These are phyloP conservation scores for Mycena vitilis DNA, from an alignment of 768 basidiomycete species.

Conservation along the genomic window DNA sequence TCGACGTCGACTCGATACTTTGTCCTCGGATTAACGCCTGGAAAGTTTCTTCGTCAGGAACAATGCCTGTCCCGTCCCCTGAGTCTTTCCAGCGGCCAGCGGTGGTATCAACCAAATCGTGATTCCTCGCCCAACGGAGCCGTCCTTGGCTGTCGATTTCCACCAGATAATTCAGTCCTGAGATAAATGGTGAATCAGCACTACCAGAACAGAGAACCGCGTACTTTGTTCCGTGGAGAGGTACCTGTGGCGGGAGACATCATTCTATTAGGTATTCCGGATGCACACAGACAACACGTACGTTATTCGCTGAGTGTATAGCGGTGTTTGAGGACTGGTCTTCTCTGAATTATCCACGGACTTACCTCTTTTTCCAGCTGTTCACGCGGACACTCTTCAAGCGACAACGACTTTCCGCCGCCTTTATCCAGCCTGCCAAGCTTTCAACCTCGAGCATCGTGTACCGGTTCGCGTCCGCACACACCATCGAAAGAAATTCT, in stretches of 20 bases:
- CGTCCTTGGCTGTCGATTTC: conserved; percentile 64
- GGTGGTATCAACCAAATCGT: conserved; percentile 69
- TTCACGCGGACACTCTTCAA: conserved; percentile 70
- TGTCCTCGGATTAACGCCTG: conserved; percentile 35
- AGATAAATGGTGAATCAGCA: background rate
- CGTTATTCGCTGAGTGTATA: conserved; percentile 54
- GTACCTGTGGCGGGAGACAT: conserved; percentile 50
- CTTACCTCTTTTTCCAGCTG: conserved; percentile 69
- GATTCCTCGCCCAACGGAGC: conserved; percentile 68
- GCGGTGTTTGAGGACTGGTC: background rate
- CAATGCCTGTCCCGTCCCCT: conserved; percentile 65
- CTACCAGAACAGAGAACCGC: conserved; percentile 1
- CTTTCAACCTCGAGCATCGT: background rate
- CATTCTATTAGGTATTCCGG: background rate
- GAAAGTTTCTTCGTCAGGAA: conserved; percentile 49
- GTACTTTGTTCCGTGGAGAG: conserved; percentile 68
- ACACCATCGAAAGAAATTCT: conserved; percentile 77
- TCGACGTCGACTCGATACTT: conserved; percentile 37
- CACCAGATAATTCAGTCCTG: conserved; percentile 76
- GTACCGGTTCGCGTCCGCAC: conserved; percentile 4
- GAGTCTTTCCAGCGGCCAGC: conserved; percentile 73
- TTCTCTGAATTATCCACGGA: background rate
- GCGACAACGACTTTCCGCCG: conserved; percentile 63
- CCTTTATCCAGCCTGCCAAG: conserved; percentile 70
- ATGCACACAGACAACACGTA: conserved; percentile 38